Conservation (phyloP, 1,139 yeast genomes). For the Magnusiomyces fungicola region DNA sequence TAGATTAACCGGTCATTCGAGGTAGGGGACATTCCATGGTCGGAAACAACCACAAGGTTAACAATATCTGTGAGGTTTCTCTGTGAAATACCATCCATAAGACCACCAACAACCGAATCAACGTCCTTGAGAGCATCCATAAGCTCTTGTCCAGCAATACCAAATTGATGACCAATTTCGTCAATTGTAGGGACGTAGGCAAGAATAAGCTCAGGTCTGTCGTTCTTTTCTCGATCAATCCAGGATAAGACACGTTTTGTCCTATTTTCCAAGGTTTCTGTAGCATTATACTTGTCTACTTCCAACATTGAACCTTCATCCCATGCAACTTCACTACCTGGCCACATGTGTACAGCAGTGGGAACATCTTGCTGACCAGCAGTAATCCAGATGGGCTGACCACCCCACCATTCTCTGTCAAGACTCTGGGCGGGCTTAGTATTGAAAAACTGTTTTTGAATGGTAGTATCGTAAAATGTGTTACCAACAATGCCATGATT, state of each 20-base stretch:
- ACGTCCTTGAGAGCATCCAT: constrained; percentile 51
- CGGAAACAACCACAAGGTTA: constrained; percentile 73
- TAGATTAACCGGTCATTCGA: constrained; percentile 54
- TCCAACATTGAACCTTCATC: constrained; percentile 33
- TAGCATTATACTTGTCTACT: constrained; percentile 56
- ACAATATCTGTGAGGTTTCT: constrained; percentile 59
- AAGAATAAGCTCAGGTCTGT: constrained; percentile 71
- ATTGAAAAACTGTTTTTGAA: constrained; percentile 53
- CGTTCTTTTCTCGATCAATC: constrained; percentile 48
- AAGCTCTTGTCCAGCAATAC: constrained; percentile 55
- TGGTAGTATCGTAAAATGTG: constrained; percentile 60
- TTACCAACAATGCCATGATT: constrained; percentile 87
- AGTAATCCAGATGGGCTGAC: constrained; percentile 84
- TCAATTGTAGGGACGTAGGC: constrained; percentile 79
- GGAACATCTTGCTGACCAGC: constrained; percentile 57
- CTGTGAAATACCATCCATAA: constrained; percentile 42
- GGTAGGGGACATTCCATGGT: constrained; percentile 93
- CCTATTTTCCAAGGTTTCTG: constrained; percentile 54
- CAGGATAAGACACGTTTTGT: constrained; percentile 51
- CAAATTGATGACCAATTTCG: constrained; percentile 62
- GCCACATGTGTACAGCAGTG: constrained; percentile 94
- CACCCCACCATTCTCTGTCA: constrained; percentile 74
- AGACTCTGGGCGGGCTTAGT: constrained; percentile 53
- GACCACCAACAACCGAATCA: constrained; percentile 51
- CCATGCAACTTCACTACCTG: constrained; percentile 74